A percentile compares a stretch with the other conserved stretches of the same genome.
These are phyloP conservation scores for Penicillium sclerotiorum DNA, from an alignment of 2,329 filamentous ascomycete genomes.

Conservation along the genomic window DNA sequence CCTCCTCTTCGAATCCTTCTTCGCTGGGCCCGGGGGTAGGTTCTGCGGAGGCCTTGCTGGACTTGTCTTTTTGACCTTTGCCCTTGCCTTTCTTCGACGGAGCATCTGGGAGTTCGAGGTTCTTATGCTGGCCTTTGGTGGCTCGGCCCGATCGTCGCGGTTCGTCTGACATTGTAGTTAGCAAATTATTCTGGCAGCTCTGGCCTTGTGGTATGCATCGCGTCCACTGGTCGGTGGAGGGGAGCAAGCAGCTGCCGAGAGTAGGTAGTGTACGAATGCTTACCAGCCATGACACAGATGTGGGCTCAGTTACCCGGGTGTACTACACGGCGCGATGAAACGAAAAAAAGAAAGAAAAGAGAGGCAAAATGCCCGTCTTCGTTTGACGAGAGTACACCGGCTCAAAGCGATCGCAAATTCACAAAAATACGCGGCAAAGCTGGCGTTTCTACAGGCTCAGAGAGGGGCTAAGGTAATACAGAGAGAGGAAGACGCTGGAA, in stretches of 20 bases:
- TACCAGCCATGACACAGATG: slow-evolving; percentile 61
- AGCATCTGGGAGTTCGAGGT: slow-evolving; percentile 71
- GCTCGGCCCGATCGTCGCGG: slow-evolving; percentile 91
- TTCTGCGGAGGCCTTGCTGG: slow-evolving; percentile 51
- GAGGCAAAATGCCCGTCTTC: slow-evolving; percentile 14
- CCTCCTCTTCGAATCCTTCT: slow-evolving; percentile 67
- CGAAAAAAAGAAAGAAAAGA: slow-evolving; percentile 11
- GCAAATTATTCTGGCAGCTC: slow-evolving; percentile 20
- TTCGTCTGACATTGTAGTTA: slow-evolving; percentile 63
- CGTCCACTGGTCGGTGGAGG: slow-evolving; percentile 6
- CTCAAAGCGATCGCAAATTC: slow-evolving; percentile 29
- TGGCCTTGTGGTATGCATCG: neutral
- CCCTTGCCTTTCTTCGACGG: slow-evolving; percentile 50
- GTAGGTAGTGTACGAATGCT: slow-evolving; percentile 48
- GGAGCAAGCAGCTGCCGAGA: slow-evolving; percentile 14
- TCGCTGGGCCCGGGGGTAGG: slow-evolving; percentile 48
- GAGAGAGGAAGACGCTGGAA: slow-evolving; percentile 37
- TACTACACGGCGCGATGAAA: slow-evolving; percentile 42
- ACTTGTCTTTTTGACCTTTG: slow-evolving; percentile 51
- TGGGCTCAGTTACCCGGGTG: slow-evolving; percentile 29
- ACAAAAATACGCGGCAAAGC: neutral
- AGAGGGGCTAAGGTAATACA: slow-evolving; percentile 45
- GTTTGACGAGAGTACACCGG: slow-evolving; percentile 25
- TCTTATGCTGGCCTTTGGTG: slow-evolving; percentile 96
- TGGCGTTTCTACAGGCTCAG: slow-evolving; percentile 43